These are phyloP conservation scores for Diplodia scrobiculata DNA, from an alignment of 2,329 filamentous ascomycete species.

Conservation along the genomic window DNA sequence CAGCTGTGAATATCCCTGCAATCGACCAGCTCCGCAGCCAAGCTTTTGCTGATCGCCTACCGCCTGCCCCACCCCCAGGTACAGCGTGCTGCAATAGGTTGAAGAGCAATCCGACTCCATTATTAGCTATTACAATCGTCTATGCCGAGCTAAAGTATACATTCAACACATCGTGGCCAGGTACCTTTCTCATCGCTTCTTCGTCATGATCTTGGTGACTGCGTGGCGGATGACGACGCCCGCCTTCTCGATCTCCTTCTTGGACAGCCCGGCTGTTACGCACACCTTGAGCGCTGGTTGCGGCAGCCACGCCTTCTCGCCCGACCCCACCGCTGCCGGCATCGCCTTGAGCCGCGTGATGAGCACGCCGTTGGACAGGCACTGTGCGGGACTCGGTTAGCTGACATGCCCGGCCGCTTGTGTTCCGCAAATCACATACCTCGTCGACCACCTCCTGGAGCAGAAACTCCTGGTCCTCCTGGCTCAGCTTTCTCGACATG, in stretches of 20 bases:
- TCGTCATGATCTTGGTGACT: slow-evolving; percentile 83
- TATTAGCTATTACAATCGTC: slow-evolving; percentile 25
- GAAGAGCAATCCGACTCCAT: slow-evolving; percentile 11
- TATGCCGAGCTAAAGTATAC: slow-evolving; percentile 14
- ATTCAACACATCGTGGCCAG: not conserved
- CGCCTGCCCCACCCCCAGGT: not conserved
- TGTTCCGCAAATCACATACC: slow-evolving; percentile 57
- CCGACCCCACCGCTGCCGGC: slow-evolving; percentile 61
- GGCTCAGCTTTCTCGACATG: slow-evolving; percentile 65
- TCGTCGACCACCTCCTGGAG: slow-evolving; percentile 95
- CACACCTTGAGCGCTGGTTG: slow-evolving; percentile 87
- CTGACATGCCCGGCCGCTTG: slow-evolving; percentile 19
- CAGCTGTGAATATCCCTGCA: slow-evolving; percentile 4
- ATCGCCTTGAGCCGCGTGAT: slow-evolving; percentile 83
- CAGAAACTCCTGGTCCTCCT: slow-evolving; percentile 79
- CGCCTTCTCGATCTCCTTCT: slow-evolving; percentile 95
- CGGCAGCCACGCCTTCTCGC: slow-evolving; percentile 67
- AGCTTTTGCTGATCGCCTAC: slow-evolving; percentile 20
- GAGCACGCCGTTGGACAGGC: slow-evolving; percentile 82
- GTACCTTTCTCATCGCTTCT: slow-evolving; percentile 24
- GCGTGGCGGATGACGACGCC: slow-evolving; percentile 86
- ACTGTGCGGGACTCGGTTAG: slow-evolving; percentile 52
- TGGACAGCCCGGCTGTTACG: slow-evolving; percentile 80
- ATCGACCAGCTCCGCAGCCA: slow-evolving; percentile 9
- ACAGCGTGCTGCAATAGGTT: too few species aligned